phyloP scores from a whole-genome alignment of 2,329 filamentous ascomycete species.

The Chalaropsis ovoidea region DNA sequence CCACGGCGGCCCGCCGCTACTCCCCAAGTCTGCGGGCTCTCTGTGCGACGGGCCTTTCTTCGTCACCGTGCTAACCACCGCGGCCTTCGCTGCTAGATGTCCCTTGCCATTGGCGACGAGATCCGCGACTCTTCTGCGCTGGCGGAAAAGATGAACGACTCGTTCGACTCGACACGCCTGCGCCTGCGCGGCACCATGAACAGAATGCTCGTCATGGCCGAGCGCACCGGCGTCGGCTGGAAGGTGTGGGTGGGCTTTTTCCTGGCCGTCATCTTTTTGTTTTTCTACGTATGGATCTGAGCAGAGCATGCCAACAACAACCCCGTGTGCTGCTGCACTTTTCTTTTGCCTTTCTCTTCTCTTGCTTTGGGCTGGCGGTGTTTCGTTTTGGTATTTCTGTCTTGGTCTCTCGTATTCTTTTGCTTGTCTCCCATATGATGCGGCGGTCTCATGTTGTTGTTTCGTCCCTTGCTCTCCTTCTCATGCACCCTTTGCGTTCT shows the following conservation, averaged over 20 bases:
- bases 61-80: not conserved
- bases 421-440: slow-evolving; percentile 1
- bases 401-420: not conserved
- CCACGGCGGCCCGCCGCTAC: too few relatives aligned
- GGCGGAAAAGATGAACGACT: slow-evolving; percentile 91
- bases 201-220: slow-evolving; percentile 90
- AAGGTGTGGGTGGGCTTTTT: slow-evolving; percentile 90
- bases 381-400: not conserved
- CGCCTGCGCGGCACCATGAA: slow-evolving; percentile 89
- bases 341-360: not conserved
- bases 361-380: not conserved
- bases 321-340: not conserved
- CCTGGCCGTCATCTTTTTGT: slow-evolving; percentile 66
- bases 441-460: slow-evolving; percentile 1
- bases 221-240: slow-evolving; percentile 91
- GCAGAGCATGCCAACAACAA: too few relatives aligned
- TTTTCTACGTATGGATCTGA: slow-evolving; percentile 87
- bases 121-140: slow-evolving; percentile 82
- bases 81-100: slow-evolving; percentile 51
- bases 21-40: too few relatives aligned
- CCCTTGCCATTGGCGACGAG: slow-evolving; percentile 85
- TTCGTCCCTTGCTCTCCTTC: not conserved
- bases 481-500: not conserved
- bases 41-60: too few relatives aligned
- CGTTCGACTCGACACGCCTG: slow-evolving; percentile 75